phyloP scores from a whole-genome alignment of 805 yeast species.

The Pichia heedii region DNA sequence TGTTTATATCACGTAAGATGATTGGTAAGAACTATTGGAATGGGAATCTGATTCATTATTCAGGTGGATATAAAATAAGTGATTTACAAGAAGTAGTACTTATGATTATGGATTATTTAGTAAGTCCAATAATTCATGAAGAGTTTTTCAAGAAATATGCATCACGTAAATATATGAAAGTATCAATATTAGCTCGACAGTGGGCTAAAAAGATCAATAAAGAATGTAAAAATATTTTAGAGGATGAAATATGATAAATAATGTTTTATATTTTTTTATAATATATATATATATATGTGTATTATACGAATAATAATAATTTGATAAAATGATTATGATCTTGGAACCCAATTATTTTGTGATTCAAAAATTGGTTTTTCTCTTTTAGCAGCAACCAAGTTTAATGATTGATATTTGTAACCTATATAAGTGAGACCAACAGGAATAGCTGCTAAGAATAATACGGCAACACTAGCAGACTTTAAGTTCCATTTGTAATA shows the following conservation, averaged over 20 bases:
- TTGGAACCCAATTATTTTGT: conserved; percentile 21
- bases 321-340: conserved; percentile 12
- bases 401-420: conserved; percentile 23
- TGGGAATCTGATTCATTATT: conserved; percentile 78
- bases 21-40: conserved; percentile 67
- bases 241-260: conserved; percentile 17
- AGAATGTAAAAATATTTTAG: conserved; percentile 37
- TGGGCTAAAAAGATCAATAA: conserved; percentile 62
- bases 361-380: conserved; percentile 20
- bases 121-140: conserved; percentile 78
- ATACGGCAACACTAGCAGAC: conserved; percentile 21
- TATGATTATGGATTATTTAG: conserved; percentile 66
- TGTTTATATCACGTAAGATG: conserved; percentile 73
- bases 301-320: neutral
- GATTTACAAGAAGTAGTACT: conserved; percentile 67
- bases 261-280: neutral
- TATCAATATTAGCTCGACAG: conserved; percentile 67
- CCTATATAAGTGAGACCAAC: conserved; percentile 25
- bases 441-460: conserved; percentile 26
- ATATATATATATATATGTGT: neutral
- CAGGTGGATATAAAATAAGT: conserved; percentile 76
- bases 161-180: conserved; percentile 79
- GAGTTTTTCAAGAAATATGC: conserved; percentile 93
- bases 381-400: conserved; percentile 24
- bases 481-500: conserved; percentile 25